Conservation (phyloP, 106 monocot species). For the Cymbidium sinense region DNA sequence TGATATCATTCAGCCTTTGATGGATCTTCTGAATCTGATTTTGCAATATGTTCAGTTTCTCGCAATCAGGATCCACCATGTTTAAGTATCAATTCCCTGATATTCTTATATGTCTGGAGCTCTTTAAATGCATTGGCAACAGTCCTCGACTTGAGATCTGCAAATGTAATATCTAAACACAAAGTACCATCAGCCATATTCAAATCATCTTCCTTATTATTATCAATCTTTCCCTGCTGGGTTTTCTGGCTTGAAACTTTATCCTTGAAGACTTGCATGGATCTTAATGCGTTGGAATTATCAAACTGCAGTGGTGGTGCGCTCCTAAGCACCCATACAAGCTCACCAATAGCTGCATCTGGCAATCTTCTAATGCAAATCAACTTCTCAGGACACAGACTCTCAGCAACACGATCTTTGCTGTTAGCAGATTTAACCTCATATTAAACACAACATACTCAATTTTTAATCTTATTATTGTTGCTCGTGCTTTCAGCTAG, state of each 20-base stretch:
- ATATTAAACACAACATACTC: neutral
- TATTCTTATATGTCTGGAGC: slow-evolving; percentile 40
- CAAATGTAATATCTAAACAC: slow-evolving; percentile 12
- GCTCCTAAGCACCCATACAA: slow-evolving; percentile 51
- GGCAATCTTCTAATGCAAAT: slow-evolving; percentile 31
- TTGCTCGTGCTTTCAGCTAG: neutral
- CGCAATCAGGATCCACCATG: slow-evolving; percentile 16
- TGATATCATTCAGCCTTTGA: slow-evolving; percentile 4
- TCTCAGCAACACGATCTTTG: neutral
- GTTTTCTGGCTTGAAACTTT: slow-evolving; percentile 8
- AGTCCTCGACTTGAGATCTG: slow-evolving; percentile 50
- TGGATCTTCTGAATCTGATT: slow-evolving; percentile 6
- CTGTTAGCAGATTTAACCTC: neutral
- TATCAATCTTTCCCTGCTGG: neutral
- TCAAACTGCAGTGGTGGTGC: slow-evolving; percentile 49
- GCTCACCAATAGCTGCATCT: slow-evolving; percentile 59
- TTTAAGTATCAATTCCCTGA: slow-evolving; percentile 46
- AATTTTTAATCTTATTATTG: neutral
- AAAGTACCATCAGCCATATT: neutral
- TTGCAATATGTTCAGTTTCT: slow-evolving; percentile 8
- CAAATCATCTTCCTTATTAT: slow-evolving; percentile 1
- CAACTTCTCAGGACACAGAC: neutral
- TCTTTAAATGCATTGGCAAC: slow-evolving; percentile 61
- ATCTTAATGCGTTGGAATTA: neutral
- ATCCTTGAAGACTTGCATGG: slow-evolving; percentile 4